Conservation (phyloP, 139 green algal species). For the Marvania coccoides region DNA sequence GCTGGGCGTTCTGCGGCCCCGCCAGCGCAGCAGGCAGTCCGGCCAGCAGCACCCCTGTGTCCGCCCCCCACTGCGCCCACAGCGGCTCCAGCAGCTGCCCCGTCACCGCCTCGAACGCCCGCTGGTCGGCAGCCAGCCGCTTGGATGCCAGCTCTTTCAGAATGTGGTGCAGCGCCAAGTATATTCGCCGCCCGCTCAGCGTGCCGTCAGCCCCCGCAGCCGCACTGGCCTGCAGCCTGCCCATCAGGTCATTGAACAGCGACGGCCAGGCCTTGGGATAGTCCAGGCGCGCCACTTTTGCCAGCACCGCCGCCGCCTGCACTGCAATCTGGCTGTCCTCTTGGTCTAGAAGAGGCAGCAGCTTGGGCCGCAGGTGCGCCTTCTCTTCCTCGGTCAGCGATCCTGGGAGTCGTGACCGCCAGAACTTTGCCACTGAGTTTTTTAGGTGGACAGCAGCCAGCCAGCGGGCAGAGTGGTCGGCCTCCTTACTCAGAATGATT, state of each 20-base stretch:
- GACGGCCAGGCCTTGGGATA: slow-evolving; percentile 78
- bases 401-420: slow-evolving; percentile 29
- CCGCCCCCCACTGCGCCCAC: slow-evolving; percentile 64
- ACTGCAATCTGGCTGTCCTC: slow-evolving; percentile 74
- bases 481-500: slow-evolving; percentile 52
- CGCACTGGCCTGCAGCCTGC: slow-evolving; percentile 16
- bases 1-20: background rate
- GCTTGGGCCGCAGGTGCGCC: slow-evolving; percentile 51
- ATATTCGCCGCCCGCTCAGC: slow-evolving; percentile 44
- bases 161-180: slow-evolving; percentile 84
- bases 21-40: slow-evolving; percentile 37
- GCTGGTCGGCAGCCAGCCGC: slow-evolving; percentile 73
- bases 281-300: slow-evolving; percentile 83
- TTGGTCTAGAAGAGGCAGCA: slow-evolving; percentile 64
- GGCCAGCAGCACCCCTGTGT: slow-evolving; percentile 45
- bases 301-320: slow-evolving; percentile 77
- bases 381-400: slow-evolving; percentile 63
- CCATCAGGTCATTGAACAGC: slow-evolving; percentile 69
- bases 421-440: slow-evolving; percentile 77
- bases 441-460: slow-evolving; percentile 85
- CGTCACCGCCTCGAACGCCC: slow-evolving; percentile 73
- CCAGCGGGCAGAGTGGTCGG: slow-evolving; percentile 71
- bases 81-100: slow-evolving; percentile 58
- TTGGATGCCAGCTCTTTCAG: slow-evolving; percentile 94
- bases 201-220: slow-evolving; percentile 1